Base-by-base conservation (phyloP, 2,329 filamentous ascomycete genomes). In the Alternaria arbusti region DNA sequence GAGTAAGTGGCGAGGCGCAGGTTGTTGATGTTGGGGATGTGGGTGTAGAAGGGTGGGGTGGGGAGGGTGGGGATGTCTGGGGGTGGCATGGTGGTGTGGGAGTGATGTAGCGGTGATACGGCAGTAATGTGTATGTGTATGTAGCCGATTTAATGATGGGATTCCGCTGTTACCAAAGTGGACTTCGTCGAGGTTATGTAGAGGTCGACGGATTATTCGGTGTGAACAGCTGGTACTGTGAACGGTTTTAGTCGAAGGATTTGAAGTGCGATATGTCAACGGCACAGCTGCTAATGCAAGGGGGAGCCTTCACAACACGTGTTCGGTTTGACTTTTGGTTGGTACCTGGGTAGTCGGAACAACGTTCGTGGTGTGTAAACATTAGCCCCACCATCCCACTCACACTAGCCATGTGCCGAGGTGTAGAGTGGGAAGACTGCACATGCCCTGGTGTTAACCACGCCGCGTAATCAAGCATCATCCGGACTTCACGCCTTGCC, bases 1-100 rank as follows among this genome's bases (percentile, higher is more conserved):
- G 69, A 59, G 59, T 74, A 59, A 55, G 74, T 70, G 25, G 76
- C 69, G 52, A 79, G 76, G 54, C 79, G 77, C 23, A 81, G 68
- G 63, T 81, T 81, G 64, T 69, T 57, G 57, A 81, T 69, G 57
- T 76, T 74, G 43, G 74, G 69, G 57, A 79, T 61, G 23, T 52
- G 49, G 1, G 54, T 36, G 66, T 73, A 73, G 74, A 81, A 81
- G 10, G 79, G 79, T 2, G 78, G 76, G 4, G 45, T 26, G 9
- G 73, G 72, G 43, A 75, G 68, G 11, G 63, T 28, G 1, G 62
- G 44, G 13, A 25, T 32, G 30, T 28, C 5, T 12, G 46, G 2
- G 7, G 28, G 28, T 3, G 20, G 4, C 45, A 58, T 61, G 20
- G 15, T 28, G 15, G 12, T 54, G 28, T 22, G 15, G 20, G 6